A percentile compares a stretch with the other conserved stretches of the same genome.
Conservation (phyloP, 768 basidiomycete species). For the Exsudoporus frostii region DNA sequence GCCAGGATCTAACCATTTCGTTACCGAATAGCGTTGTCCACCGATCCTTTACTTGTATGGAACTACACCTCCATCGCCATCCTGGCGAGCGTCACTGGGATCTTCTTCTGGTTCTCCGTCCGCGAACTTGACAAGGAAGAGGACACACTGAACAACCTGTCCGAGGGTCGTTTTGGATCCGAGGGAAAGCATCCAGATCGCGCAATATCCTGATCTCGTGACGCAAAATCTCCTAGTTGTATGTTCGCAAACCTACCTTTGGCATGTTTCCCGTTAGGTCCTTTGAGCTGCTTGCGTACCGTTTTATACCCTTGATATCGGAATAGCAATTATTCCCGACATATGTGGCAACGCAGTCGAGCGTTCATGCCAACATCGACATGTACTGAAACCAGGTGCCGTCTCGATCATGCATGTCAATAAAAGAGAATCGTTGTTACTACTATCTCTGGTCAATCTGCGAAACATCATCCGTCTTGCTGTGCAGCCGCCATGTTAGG, state of each 20-base stretch:
- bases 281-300: neutral
- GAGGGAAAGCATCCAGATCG: too few relatives aligned
- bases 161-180: slow-evolving; percentile 33
- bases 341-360: too few relatives aligned
- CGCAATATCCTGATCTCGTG: too few relatives aligned
- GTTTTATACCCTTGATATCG: neutral
- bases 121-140: slow-evolving; percentile 59
- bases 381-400: neutral
- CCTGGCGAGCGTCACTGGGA: slow-evolving; percentile 50
- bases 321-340: neutral
- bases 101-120: slow-evolving; percentile 52
- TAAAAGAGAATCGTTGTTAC: neutral
- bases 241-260: too few relatives aligned
- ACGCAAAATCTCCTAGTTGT: neutral
- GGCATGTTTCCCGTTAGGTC: neutral
- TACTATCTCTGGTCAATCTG: neutral
- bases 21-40: slow-evolving; percentile 50
- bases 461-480: neutral
- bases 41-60: slow-evolving; percentile 73
- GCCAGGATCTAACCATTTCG: slow-evolving; percentile 6
- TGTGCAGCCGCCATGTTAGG: neutral
- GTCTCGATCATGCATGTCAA: neutral
- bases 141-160: slow-evolving; percentile 57
- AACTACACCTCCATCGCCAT: slow-evolving; percentile 63
- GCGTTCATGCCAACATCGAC: too few relatives aligned